phyloP scores from a whole-genome alignment of 129 eudicot genomes.

The Pittosporum tobira region DNA sequence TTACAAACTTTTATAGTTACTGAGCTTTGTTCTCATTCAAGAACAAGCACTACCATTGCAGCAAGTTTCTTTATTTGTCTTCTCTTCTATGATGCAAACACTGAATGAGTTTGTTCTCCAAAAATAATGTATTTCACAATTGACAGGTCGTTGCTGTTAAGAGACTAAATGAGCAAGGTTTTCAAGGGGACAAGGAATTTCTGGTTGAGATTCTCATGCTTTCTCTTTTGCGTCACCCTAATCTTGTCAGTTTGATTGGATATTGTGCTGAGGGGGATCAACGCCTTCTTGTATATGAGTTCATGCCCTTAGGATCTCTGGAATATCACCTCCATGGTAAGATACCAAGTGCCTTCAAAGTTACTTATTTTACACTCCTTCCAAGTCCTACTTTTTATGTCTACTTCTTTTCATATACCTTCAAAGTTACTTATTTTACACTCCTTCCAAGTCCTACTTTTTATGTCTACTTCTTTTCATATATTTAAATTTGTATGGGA shows the following conservation, averaged over 20 bases:
- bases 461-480: too few species aligned
- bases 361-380: background rate
- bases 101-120: slow-evolving; percentile 1
- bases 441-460: too few species aligned
- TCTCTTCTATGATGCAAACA: background rate
- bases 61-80: background rate
- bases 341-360: background rate
- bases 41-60: background rate
- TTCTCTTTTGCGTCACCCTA: slow-evolving; percentile 51
- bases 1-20: too few species aligned
- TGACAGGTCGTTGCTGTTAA: slow-evolving; percentile 61
- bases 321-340: slow-evolving; percentile 55
- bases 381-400: too few species aligned
- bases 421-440: background rate
- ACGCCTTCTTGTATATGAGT: slow-evolving; percentile 56
- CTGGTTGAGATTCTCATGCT: slow-evolving; percentile 62
- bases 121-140: slow-evolving; percentile 8
- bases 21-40: background rate
- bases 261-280: slow-evolving; percentile 49
- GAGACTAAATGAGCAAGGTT: slow-evolving; percentile 33
- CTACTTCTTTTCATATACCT: too few species aligned
- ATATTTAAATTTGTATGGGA: too few species aligned
- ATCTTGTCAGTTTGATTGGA: slow-evolving; percentile 57
- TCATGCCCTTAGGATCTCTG: slow-evolving; percentile 64
- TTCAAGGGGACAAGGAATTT: slow-evolving; percentile 62